phyloP scores from a whole-genome alignment of 768 basidiomycete species.

The Boletellus sp. region DNA sequence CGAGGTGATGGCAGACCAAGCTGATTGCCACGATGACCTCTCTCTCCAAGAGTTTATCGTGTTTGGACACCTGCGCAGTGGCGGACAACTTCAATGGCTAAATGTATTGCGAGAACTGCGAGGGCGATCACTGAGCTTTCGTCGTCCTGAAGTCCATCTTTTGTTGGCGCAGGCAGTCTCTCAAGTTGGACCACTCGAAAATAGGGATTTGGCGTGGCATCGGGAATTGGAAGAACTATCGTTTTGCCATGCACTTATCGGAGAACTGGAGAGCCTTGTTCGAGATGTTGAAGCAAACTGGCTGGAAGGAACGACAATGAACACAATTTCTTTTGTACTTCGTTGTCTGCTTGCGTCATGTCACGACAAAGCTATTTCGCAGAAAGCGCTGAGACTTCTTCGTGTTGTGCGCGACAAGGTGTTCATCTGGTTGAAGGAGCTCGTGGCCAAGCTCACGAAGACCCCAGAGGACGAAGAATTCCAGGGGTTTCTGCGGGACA shows the following conservation, averaged over 20 bases:
- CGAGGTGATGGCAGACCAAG: constrained; percentile 39
- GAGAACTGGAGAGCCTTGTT: constrained; percentile 34
- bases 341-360: constrained; percentile 36
- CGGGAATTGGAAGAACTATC: constrained; percentile 26
- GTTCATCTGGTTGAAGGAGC: constrained; percentile 36
- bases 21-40: constrained; percentile 37
- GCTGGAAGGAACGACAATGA: constrained; percentile 32
- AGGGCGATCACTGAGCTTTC: constrained; percentile 37
- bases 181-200: constrained; percentile 36
- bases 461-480: constrained; percentile 10
- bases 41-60: constrained; percentile 43
- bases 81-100: constrained; percentile 44
- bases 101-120: constrained; percentile 46
- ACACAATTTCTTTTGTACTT: constrained; percentile 33
- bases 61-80: constrained; percentile 44
- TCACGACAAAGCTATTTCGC: constrained; percentile 6
- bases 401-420: constrained; percentile 29
- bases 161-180: constrained; percentile 43
- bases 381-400: constrained; percentile 25
- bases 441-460: constrained; percentile 22
- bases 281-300: constrained; percentile 39
- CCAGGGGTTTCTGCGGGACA: constrained; percentile 29
- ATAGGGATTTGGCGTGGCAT: constrained; percentile 39
- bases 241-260: constrained; percentile 37
- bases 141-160: constrained; percentile 36